A percentile compares a stretch with the other conserved stretches of the same genome.
Evolutionary conservation across 345 rosid species (phyloP).

Genomic region (Eucalyptus shirleyi): DNA sequence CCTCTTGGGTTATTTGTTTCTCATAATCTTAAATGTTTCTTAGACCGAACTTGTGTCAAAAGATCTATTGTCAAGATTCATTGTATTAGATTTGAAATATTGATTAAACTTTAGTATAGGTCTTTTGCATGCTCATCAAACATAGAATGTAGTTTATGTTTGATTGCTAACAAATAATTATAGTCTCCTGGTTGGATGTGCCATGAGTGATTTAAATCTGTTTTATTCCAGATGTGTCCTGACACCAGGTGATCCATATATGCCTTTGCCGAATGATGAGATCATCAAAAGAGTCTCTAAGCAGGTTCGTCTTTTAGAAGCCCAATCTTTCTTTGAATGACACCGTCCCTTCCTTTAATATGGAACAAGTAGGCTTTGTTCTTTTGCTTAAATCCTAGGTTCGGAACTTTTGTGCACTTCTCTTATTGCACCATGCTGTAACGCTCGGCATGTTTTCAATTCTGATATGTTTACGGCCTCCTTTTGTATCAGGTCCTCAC

Average conservation of each 20-base stretch:
- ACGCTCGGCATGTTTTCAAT: neutral
- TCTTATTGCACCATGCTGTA: neutral
- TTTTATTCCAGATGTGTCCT: constrained; percentile 62
- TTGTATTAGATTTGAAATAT: neutral
- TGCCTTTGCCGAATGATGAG: constrained; percentile 76
- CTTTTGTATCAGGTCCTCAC: constrained; percentile 41
- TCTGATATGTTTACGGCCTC: neutral
- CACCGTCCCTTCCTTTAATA: neutral
- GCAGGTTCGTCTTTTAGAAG: constrained; percentile 39
- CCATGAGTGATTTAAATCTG: neutral
- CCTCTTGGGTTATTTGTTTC: neutral
- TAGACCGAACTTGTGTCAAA: neutral
- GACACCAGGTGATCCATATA: constrained; percentile 95
- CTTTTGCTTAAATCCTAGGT: neutral
- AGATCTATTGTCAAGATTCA: neutral
- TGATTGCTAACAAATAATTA: neutral
- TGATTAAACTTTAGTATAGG: neutral
- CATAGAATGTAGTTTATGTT: neutral
- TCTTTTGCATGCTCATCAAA: neutral
- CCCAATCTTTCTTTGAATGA: neutral
- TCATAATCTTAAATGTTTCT: neutral
- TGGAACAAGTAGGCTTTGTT: neutral
- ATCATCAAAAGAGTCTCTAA: constrained; percentile 73
- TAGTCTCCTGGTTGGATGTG: neutral
- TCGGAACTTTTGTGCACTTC: neutral